Percentiles rank a stretch among this genome's conserved stretches.
Evolutionary conservation across 2,329 filamentous ascomycete genomes (phyloP).

Genomic region (Thielaviopsis euricoi): DNA sequence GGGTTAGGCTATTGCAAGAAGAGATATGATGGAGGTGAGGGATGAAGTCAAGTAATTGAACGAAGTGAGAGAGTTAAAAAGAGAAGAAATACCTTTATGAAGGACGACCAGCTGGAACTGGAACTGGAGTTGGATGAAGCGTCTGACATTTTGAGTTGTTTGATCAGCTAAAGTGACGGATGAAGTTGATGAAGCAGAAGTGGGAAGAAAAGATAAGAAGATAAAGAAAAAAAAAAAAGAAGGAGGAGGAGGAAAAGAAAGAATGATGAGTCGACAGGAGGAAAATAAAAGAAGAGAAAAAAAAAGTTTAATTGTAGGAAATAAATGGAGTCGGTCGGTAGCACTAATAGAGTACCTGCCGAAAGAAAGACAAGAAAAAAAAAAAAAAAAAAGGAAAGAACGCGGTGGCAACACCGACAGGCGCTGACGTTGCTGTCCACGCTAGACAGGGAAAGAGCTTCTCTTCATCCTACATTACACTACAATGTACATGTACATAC

Average conservation of each 20-base stretch:
- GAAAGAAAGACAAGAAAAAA: background rate
- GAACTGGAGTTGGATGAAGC: slow-evolving; percentile 20
- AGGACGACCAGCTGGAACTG: slow-evolving; percentile 34
- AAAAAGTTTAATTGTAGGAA: background rate
- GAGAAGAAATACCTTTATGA: slow-evolving; percentile 29
- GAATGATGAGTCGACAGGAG: background rate
- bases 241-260: background rate
- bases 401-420: background rate
- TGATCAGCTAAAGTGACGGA: background rate
- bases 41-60: background rate
- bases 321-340: too few species aligned
- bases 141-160: slow-evolving; percentile 5
- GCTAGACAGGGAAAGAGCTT: background rate
- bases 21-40: background rate
- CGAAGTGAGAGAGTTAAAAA: background rate
- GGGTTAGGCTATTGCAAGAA: too few species aligned
- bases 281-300: background rate
- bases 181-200: background rate
- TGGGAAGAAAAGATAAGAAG: too few species aligned
- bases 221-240: background rate
- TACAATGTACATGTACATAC: too few species aligned
- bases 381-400: background rate
- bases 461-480: too few species aligned
- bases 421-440: background rate
- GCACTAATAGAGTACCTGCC: too few species aligned